A percentile compares a stretch with the other conserved stretches of the same genome.
phyloP scores from a whole-genome alignment of 73 alveolate species.

The Paramecium caudatum region DNA sequence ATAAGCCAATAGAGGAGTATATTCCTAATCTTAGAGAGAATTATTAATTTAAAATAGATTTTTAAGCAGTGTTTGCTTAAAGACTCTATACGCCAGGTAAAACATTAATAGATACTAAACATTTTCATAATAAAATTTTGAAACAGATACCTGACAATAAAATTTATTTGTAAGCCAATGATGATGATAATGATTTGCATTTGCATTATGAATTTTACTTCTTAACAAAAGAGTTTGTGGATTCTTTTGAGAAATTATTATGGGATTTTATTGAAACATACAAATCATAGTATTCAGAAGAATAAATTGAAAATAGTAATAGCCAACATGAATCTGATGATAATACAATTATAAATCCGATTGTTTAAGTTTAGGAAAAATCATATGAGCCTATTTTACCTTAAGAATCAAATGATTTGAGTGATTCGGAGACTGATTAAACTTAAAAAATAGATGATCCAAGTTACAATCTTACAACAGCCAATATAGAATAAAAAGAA shows the following conservation, averaged over 20 bases:
- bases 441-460: no score
- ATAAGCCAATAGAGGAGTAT: background rate
- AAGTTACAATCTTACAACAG: no score
- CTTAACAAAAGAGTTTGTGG: background rate
- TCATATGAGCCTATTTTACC: no score
- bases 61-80: slow-evolving; percentile 31
- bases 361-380: no score
- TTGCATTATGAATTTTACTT: slow-evolving; percentile 22
- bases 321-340: background rate
- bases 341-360: background rate
- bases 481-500: no score
- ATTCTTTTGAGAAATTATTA: background rate
- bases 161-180: background rate
- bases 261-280: background rate
- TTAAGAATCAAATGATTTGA: no score
- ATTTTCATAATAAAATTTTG: background rate
- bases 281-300: background rate
- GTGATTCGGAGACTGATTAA: no score
- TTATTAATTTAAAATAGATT: background rate
- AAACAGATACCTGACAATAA: background rate
- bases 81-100: slow-evolving; percentile 34
- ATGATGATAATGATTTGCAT: background rate
- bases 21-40: background rate
- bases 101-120: background rate
- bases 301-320: background rate